Base-by-base conservation (phyloP, 768 basidiomycete genomes). In the Termitomyces sp. region DNA sequence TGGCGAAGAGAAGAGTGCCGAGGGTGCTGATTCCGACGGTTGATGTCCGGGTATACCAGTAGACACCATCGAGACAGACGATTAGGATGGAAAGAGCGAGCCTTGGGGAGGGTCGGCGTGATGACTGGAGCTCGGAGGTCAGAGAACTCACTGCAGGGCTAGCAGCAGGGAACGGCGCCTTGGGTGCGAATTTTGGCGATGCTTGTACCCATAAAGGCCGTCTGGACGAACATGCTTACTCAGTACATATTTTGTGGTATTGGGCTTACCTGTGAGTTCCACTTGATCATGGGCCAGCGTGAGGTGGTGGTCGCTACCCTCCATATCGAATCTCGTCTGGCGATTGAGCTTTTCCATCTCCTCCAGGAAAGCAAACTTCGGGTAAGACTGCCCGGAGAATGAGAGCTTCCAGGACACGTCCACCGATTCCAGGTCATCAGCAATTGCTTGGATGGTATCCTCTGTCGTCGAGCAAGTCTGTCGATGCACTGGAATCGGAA, bases 341-440 rank as follows among this genome's bases (percentile, higher is more conserved):
- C n/a, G 44, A 42, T 51, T 5, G 37, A 45, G 0, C 51, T 31
- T 22, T 33, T 51, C 53, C 16, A 66, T 36, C 5, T 52, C 51
- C 51, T 71, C 65, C 1, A 61, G 59, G 20, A 67, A 20, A 2
- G 57, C 3, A 20, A 67, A 52, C 51, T 70, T 72, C 5, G n/a
- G 55, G 5, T 65, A 67, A 3, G 69, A 59, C 18, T 58, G 60
- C 12, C 68, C 70, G 0, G 70, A 68, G 36, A 68, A 72, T 2
- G 66, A 64, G 31, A 76, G 59, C 4, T 69, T 69, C 74, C 74
- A 75, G 9, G 62, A 66, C 10, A 76, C 60, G n/a, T 72, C 64
- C 34, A 75, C 58, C 26, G 57, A 66, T 20, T 70, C 66, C 34
- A 51, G 52, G 29, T 67, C 69, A 46, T 52, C 41, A 41, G 54